These are phyloP conservation scores for Leonotis leonurus DNA, from an alignment of 257 asterid genomes.

Conservation along the genomic window DNA sequence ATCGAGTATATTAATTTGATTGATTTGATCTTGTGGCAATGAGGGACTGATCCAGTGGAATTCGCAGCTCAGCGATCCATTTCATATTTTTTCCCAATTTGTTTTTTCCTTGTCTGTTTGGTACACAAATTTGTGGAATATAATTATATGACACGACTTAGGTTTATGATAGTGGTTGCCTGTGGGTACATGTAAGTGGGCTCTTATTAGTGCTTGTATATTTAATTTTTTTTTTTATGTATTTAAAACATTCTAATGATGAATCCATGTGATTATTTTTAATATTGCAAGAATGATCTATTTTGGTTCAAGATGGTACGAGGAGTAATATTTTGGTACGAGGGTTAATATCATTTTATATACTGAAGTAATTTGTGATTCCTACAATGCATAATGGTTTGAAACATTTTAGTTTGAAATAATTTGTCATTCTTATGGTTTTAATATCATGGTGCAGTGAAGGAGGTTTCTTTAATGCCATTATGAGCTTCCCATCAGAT, in stretches of 20 bases:
- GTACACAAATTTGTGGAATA: neutral
- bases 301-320: neutral
- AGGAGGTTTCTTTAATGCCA: slow-evolving; percentile 97
- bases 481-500: slow-evolving; percentile 84
- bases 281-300: neutral
- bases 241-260: too few relatives aligned
- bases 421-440: slow-evolving; percentile 11
- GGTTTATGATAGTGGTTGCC: neutral
- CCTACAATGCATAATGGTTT: neutral
- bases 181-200: neutral
- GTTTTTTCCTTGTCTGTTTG: neutral
- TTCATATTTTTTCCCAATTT: neutral
- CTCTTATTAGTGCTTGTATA: neutral
- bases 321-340: neutral
- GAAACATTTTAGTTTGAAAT: neutral
- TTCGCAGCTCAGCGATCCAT: neutral
- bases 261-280: neutral
- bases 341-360: neutral
- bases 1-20: neutral
- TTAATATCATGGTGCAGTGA: slow-evolving; percentile 58
- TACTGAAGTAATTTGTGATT: neutral
- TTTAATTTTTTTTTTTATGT: too few relatives aligned
- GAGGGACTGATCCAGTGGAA: neutral
- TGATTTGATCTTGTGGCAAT: neutral
- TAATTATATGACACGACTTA: neutral